These are phyloP conservation scores for Jacaranda copaia DNA, from an alignment of 257 asterid genomes.

Conservation along the genomic window DNA sequence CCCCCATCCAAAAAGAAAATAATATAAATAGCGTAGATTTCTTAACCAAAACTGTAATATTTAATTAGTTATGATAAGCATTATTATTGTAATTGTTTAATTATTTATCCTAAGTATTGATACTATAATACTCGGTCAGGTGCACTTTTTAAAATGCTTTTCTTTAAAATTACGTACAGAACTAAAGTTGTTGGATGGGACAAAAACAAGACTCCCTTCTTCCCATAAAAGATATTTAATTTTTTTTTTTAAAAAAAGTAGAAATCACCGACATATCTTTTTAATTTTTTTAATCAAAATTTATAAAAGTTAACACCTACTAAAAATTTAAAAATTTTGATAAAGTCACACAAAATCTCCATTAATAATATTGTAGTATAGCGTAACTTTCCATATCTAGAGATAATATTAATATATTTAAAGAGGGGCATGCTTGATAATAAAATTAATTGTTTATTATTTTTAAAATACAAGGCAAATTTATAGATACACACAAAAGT, in stretches of 20 bases:
- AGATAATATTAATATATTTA: too few relatives aligned
- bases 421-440: too few relatives aligned
- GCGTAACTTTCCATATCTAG: too few relatives aligned
- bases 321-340: too few relatives aligned
- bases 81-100: background rate
- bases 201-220: background rate
- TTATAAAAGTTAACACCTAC: too few relatives aligned
- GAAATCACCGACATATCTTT: background rate
- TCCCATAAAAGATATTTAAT: background rate
- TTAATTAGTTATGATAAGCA: background rate
- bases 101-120: background rate
- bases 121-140: background rate
- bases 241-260: background rate
- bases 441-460: background rate
- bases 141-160: background rate
- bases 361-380: too few relatives aligned
- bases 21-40: background rate
- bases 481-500: background rate
- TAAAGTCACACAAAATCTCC: background rate
- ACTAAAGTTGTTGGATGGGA: slow-evolving; percentile 12
- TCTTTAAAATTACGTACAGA: background rate
- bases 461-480: background rate
- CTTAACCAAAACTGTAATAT: background rate
- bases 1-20: background rate
- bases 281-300: background rate